Percentiles rank a stretch among this genome's conserved stretches.
Conservation (phyloP, 257 asterid species). For the Solanum piurae region DNA sequence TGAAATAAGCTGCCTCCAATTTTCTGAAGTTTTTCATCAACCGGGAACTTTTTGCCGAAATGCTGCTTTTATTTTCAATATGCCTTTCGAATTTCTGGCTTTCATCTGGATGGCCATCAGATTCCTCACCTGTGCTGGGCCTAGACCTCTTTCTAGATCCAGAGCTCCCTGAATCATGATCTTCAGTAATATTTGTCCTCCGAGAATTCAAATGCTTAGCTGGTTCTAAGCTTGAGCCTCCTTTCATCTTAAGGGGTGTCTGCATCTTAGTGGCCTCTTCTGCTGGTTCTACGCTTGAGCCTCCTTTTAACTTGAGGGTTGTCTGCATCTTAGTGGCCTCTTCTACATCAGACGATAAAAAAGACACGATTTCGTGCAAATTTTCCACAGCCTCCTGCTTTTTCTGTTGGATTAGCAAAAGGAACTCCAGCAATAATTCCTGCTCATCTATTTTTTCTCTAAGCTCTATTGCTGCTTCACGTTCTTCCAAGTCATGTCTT, state of each 20-base stretch:
- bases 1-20: constrained; percentile 78
- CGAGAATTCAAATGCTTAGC: constrained; percentile 25
- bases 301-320: constrained; percentile 42
- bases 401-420: constrained; percentile 57
- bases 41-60: constrained; percentile 45
- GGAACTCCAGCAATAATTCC: constrained; percentile 78
- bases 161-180: constrained; percentile 47
- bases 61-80: constrained; percentile 28
- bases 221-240: constrained; percentile 30
- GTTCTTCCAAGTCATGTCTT: constrained; percentile 66
- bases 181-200: constrained; percentile 20
- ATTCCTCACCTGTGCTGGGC: constrained; percentile 33
- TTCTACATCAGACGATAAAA: constrained; percentile 76
- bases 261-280: constrained; percentile 68
- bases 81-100: constrained; percentile 21
- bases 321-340: constrained; percentile 61
- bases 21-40: constrained; percentile 79
- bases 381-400: constrained; percentile 65
- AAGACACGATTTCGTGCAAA: constrained; percentile 54
- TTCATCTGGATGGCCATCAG: constrained; percentile 21
- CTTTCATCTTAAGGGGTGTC: constrained; percentile 41
- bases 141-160: constrained; percentile 68
- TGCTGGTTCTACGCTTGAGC: constrained; percentile 21
- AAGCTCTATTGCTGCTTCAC: constrained; percentile 74
- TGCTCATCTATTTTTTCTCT: constrained; percentile 82